Conservation (phyloP, 257 asterid species). For the Solanum corneliomulleri region DNA sequence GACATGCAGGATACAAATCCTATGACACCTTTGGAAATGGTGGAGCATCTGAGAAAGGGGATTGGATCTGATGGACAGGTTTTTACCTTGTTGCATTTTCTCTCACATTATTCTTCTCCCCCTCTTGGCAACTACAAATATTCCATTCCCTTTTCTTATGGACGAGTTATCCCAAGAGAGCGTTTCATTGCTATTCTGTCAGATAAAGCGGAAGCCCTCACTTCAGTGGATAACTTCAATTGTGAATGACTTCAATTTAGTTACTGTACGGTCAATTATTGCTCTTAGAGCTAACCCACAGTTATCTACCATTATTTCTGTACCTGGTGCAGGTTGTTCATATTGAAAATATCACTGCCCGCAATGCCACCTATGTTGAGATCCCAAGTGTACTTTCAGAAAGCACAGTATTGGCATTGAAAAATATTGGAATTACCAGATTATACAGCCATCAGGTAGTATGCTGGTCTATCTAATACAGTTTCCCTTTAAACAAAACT, state of each 20-base stretch:
- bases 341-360: slow-evolving; percentile 54
- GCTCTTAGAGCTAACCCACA: background rate
- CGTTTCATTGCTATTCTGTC: background rate
- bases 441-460: slow-evolving; percentile 88
- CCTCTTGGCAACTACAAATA: background rate
- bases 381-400: slow-evolving; percentile 70
- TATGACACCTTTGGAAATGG: slow-evolving; percentile 73
- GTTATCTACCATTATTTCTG: background rate
- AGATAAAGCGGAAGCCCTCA: background rate
- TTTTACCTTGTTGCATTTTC: background rate
- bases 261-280: background rate
- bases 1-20: slow-evolving; percentile 55
- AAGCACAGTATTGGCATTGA: slow-evolving; percentile 48
- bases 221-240: background rate
- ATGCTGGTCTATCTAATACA: background rate
- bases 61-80: slow-evolving; percentile 95
- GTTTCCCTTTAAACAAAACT: background rate
- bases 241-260: background rate
- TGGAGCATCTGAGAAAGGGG: slow-evolving; percentile 53
- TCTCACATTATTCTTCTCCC: background rate
- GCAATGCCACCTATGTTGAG: slow-evolving; percentile 60
- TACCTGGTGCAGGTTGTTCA: slow-evolving; percentile 67
- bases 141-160: background rate
- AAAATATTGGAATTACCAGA: slow-evolving; percentile 52
- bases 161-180: background rate